Conservation (phyloP, 2,329 filamentous ascomycete species). For the Xylaria sp. region DNA sequence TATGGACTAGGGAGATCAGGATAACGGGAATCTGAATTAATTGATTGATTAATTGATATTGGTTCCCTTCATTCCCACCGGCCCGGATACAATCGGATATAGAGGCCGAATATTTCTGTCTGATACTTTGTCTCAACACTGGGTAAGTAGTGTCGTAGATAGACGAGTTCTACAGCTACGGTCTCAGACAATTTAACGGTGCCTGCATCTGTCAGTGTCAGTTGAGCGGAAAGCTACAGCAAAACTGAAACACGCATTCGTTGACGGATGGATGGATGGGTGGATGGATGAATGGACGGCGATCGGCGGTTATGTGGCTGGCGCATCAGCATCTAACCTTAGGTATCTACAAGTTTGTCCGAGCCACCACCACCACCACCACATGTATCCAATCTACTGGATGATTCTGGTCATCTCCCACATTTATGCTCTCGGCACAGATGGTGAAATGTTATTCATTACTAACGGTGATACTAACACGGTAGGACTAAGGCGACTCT, state of each 20-base stretch:
- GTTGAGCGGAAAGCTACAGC: neutral
- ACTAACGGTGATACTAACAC: neutral
- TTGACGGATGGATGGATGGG: slow-evolving; percentile 2
- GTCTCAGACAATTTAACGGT: slow-evolving; percentile 5
- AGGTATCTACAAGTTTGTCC: neutral
- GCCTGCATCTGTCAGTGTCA: slow-evolving; percentile 9
- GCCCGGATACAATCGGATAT: slow-evolving; percentile 3
- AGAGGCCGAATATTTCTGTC: neutral
- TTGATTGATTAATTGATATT: neutral
- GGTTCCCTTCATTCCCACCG: slow-evolving; percentile 6
- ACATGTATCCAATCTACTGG: slow-evolving; percentile 18
- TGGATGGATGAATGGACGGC: neutral
- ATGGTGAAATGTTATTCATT: neutral
- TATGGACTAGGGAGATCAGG: neutral
- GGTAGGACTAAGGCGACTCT: neutral
- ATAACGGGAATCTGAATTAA: neutral
- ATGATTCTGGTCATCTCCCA: neutral
- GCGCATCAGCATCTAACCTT: neutral
- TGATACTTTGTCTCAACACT: slow-evolving; percentile 14
- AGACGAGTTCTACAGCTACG: neutral
- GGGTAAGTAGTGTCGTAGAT: too few species aligned
- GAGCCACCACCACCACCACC: slow-evolving; percentile 20
- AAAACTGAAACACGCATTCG: slow-evolving; percentile 28
- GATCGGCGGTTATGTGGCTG: slow-evolving; percentile 14
- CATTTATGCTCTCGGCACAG: neutral